Base-by-base conservation (phyloP, 176 grass and related monocot species). In the Zea luxurians region DNA sequence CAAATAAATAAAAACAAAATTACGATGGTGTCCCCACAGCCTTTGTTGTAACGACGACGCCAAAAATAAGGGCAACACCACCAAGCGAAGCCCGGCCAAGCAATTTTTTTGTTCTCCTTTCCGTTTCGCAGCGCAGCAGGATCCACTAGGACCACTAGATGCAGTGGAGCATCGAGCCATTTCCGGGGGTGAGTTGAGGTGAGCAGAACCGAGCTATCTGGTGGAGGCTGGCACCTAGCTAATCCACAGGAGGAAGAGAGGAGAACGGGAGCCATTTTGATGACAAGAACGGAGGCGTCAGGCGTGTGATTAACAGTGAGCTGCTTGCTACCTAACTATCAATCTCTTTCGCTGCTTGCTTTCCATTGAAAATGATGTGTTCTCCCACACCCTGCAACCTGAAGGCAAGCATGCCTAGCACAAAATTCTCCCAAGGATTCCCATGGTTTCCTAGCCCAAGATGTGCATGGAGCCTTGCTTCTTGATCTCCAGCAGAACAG, bases 281-380 rank as follows among this genome's bases (percentile, higher is more conserved):
- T 77, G 83, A 81, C 42, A 64, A 82, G 7, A 66, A 81, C 83
- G 47, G 70, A 80, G 57, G 34, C 70, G 13, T 37, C 68, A 53
- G 49, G 35, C 75, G 42, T 68, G 82, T 71, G 53, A 82, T 82
- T 79, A 75, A 68, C 40, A 86, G 88, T 90, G 88, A 90, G 88
- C 76, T 75, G 20, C 68, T 87, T 64, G 55, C 83, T 89, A 60
- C 82, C 75, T 66, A 63, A 58, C 70, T 17, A 83, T 21, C 84
- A 79, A 83, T 83, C 83, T 90, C 79, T 83, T 86, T 76, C 70
- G 74, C 73, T 75, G 75, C 69, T 90, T 70, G 64, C 88, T 86
- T 89, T 88, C 50, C 77, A 52, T 74, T 13, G 83, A 89, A 85
- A 88, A 82, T 73, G 83, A 89, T 78, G 78, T 85, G 50, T 61